phyloP scores from a whole-genome alignment of 352 stramenopile species.

The Albugo laibachii region DNA sequence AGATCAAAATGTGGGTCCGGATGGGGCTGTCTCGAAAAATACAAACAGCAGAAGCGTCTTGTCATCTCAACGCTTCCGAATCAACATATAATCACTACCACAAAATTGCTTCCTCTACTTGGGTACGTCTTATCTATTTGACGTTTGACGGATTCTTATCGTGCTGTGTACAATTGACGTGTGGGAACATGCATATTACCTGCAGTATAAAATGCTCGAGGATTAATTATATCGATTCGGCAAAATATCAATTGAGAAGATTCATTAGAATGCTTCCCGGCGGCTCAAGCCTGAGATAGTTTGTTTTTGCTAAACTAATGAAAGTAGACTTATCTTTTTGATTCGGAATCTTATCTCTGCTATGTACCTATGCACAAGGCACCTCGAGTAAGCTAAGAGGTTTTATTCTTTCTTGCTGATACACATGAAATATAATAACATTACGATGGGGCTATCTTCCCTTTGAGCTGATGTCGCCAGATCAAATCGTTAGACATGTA shows the following conservation, averaged over 20 bases:
- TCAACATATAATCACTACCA: slow-evolving; percentile 92
- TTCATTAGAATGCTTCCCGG: slow-evolving; percentile 51
- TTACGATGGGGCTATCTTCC: no score
- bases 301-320: no score
- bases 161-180: slow-evolving; percentile 83
- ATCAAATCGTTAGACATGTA: no score
- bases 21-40: slow-evolving; percentile 95
- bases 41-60: slow-evolving; percentile 67
- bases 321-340: no score
- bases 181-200: slow-evolving; percentile 94
- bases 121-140: slow-evolving; percentile 17
- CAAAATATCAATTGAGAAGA: slow-evolving; percentile 92
- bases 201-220: slow-evolving; percentile 93
- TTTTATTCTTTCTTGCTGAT: no score
- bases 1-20: slow-evolving; percentile 85
- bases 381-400: no score
- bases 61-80: slow-evolving; percentile 83
- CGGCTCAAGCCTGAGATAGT: slow-evolving; percentile 42
- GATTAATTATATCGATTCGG: slow-evolving; percentile 91
- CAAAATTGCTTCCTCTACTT: slow-evolving; percentile 90
- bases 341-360: no score
- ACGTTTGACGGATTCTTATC: neutral
- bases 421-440: no score
- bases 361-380: no score
- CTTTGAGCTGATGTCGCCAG: no score